These are phyloP conservation scores for Suhomyces bribrorum DNA, from an alignment of 1,139 yeast species.

Conservation along the genomic window DNA sequence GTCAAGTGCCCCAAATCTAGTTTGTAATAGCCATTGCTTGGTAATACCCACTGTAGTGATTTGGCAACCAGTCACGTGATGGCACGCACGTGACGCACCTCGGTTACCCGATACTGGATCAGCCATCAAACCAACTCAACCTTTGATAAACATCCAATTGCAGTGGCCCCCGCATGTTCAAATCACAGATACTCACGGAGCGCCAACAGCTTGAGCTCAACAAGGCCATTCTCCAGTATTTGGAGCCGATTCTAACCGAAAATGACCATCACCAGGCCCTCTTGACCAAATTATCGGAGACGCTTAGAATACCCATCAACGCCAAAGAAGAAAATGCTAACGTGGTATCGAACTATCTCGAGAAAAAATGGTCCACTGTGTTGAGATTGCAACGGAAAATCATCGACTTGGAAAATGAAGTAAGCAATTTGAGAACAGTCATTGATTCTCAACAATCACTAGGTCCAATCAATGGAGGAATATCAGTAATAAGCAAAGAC, in stretches of 20 bases:
- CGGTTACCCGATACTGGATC: no score
- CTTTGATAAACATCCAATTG: no score
- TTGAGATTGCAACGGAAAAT: conserved; percentile 76
- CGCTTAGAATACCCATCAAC: conserved; percentile 13
- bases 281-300: conserved; percentile 11
- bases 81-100: neutral
- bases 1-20: no score
- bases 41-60: no score
- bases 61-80: no score
- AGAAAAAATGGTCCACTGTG: conserved; percentile 89
- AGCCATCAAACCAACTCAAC: no score
- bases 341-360: conserved; percentile 55
- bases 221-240: conserved; percentile 57
- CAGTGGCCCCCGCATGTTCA: conserved; percentile 16
- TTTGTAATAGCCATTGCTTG: no score
- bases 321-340: conserved; percentile 15
- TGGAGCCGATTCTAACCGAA: conserved; percentile 36
- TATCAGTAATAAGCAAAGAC: conserved; percentile 24
- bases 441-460: conserved; percentile 34
- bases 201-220: conserved; percentile 57
- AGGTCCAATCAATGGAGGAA: conserved; percentile 4
- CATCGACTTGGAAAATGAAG: conserved; percentile 55
- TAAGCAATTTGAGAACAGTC: conserved; percentile 41
- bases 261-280: conserved; percentile 12
- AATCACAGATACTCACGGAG: conserved; percentile 39